phyloP scores from a whole-genome alignment of 2,329 filamentous ascomycete species.

The Fusarium sp. region DNA sequence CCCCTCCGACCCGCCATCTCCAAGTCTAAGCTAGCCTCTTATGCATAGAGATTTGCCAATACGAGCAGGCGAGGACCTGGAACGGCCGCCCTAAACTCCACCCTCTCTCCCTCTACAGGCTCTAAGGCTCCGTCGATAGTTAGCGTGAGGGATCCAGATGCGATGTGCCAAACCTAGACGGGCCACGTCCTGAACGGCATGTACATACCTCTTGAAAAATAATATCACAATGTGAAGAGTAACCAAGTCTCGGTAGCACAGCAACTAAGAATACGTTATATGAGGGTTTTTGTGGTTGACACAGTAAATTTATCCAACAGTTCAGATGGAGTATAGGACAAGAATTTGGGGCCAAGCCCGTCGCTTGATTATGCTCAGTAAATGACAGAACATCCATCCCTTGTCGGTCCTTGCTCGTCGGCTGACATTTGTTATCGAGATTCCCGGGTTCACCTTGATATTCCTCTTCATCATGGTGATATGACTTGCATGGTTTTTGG shows the following conservation, averaged over 20 bases:
- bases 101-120: slow-evolving; percentile 7
- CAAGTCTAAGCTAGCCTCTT: neutral
- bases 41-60: slow-evolving; percentile 29
- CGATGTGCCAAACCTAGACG: slow-evolving; percentile 11
- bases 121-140: slow-evolving; percentile 1
- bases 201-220: neutral
- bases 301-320: neutral
- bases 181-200: too few species aligned
- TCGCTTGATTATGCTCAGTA: neutral
- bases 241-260: neutral
- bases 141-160: neutral
- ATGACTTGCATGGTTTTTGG: neutral
- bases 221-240: neutral
- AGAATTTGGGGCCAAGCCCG: neutral
- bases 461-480: neutral
- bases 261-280: neutral
- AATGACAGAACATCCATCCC: neutral
- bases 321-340: neutral
- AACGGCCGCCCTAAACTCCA: slow-evolving; percentile 19
- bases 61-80: slow-evolving; percentile 25
- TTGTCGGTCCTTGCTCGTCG: neutral
- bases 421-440: neutral
- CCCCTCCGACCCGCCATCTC: slow-evolving; percentile 6
- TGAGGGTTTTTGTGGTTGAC: neutral
- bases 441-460: neutral